These are phyloP conservation scores for Lachnellula arida DNA, from an alignment of 2,329 filamentous ascomycete genomes.

Conservation along the genomic window DNA sequence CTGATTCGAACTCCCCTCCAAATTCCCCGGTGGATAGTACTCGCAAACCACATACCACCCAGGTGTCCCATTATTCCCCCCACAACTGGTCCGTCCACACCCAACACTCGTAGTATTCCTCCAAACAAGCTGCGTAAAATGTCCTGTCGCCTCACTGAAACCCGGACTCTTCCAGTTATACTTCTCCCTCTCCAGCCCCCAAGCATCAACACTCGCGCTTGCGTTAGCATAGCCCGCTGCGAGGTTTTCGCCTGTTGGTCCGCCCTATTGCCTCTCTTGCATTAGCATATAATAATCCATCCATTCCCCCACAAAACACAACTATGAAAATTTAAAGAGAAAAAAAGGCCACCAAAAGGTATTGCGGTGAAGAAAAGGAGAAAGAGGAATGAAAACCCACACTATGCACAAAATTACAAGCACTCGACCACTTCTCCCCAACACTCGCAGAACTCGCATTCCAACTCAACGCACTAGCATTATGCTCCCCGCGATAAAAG, in stretches of 20 bases:
- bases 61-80: conserved; percentile 35
- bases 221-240: conserved; percentile 61
- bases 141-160: conserved; percentile 58
- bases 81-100: conserved; percentile 43
- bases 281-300: not conserved
- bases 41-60: conserved; percentile 68
- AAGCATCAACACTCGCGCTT: conserved; percentile 55
- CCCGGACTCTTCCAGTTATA: conserved; percentile 56
- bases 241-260: conserved; percentile 70
- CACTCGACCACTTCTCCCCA: conserved; percentile 45
- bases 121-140: conserved; percentile 74
- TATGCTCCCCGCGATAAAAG: conserved; percentile 58
- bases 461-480: conserved; percentile 56
- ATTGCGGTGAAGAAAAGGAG: not conserved
- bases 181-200: conserved; percentile 54
- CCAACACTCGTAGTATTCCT: conserved; percentile 55
- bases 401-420: conserved; percentile 48
- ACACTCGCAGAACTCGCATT: conserved; percentile 57
- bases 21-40: conserved; percentile 64
- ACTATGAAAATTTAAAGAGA: not conserved
- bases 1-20: conserved; percentile 41
- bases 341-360: not conserved
- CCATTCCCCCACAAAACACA: no score
- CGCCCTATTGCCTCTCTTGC: conserved; percentile 36
- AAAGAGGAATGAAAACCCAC: not conserved